Percentiles rank a stretch among this genome's conserved stretches.
phyloP scores from a whole-genome alignment of 2,329 filamentous ascomycete genomes.

The Clarireedia monteithiana region DNA sequence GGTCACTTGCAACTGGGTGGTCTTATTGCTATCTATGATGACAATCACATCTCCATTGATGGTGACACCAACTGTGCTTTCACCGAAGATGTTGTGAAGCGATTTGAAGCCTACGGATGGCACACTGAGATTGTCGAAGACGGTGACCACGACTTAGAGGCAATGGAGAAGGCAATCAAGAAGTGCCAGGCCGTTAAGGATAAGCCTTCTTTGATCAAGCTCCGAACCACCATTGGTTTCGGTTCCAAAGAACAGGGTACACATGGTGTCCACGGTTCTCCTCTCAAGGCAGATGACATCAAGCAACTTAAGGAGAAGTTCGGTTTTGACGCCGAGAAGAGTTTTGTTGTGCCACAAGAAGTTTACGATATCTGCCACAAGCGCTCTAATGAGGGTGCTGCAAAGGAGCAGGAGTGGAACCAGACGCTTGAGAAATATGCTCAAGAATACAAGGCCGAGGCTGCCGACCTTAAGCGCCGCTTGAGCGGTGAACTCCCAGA shows the following conservation, averaged over 20 bases:
- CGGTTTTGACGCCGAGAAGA: conserved; percentile 91
- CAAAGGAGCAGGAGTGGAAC: conserved; percentile 92
- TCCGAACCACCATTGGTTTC: conserved; percentile 95
- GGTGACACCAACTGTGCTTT: conserved; percentile 94
- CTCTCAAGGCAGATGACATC: conserved; percentile 90
- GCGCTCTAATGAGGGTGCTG: conserved; percentile 78
- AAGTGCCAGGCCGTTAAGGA: conserved; percentile 81
- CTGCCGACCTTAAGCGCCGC: conserved; percentile 75
- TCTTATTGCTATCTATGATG: conserved; percentile 93
- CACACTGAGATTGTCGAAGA: conserved; percentile 78
- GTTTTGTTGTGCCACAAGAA: conserved; percentile 86
- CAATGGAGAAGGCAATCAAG: conserved; percentile 81
- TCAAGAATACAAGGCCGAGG: conserved; percentile 67
- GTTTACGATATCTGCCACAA: conserved; percentile 89
- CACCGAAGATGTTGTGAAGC: conserved; percentile 91
- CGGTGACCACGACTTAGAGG: conserved; percentile 80
- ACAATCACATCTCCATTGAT: conserved; percentile 96
- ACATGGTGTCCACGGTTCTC: conserved; percentile 90
- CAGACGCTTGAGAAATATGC: conserved; percentile 82
- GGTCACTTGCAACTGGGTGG: conserved; percentile 97
- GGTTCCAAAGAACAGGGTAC: conserved; percentile 91
- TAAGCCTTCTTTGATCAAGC: conserved; percentile 95
- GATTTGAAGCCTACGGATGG: conserved; percentile 97
- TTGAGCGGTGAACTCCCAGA: conserved; percentile 78
- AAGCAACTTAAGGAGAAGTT: conserved; percentile 92